These are phyloP conservation scores for Gossypium turneri DNA, from an alignment of 345 rosid species.

Conservation along the genomic window DNA sequence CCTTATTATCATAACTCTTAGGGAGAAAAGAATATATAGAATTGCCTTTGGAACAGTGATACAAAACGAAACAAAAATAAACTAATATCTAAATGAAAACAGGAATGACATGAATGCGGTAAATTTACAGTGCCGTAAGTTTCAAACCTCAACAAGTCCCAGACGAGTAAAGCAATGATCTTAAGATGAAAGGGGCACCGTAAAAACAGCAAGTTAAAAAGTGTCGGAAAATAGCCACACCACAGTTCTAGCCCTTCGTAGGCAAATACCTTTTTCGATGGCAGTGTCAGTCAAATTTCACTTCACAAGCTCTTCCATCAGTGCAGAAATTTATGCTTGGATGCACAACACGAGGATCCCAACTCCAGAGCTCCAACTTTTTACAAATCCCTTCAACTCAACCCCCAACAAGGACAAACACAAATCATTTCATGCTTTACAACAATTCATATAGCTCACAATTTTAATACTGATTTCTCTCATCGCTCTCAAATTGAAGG, in stretches of 20 bases:
- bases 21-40: neutral
- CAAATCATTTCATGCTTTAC: conserved; percentile 3
- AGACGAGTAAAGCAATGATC: neutral
- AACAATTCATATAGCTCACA: neutral
- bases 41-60: neutral
- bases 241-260: neutral
- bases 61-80: neutral
- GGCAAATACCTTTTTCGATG: neutral
- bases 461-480: conserved; percentile 16
- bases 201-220: neutral
- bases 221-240: neutral
- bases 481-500: conserved; percentile 15
- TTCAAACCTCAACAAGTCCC: neutral
- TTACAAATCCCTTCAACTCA: conserved; percentile 9
- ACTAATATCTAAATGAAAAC: neutral
- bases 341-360: neutral
- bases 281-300: neutral
- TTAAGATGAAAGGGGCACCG: neutral
- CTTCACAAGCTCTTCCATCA: conserved; percentile 2
- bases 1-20: too few relatives aligned
- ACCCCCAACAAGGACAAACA: neutral
- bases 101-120: neutral
- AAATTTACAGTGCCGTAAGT: neutral
- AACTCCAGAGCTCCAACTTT: neutral
- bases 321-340: neutral